Conservation (phyloP, 257 asterid species). For the Nicotiana otophora region DNA sequence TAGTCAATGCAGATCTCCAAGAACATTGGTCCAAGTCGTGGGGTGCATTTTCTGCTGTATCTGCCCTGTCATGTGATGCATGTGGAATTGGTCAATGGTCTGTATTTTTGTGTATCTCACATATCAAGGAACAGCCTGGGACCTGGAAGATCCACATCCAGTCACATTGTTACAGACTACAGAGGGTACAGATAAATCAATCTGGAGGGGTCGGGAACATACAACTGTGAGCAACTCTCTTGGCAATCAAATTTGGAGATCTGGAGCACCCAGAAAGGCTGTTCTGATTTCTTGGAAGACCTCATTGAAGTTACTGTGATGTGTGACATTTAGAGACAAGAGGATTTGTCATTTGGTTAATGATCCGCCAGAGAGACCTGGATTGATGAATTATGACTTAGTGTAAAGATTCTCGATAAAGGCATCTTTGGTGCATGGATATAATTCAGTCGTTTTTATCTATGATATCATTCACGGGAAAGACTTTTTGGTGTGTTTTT, state of each 20-base stretch:
- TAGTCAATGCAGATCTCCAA: background rate
- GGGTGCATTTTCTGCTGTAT: background rate
- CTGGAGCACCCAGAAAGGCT: background rate
- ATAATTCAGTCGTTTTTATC: no score
- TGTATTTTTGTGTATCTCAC: background rate
- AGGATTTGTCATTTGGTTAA: background rate
- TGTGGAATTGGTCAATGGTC: background rate
- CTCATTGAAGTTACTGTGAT: background rate
- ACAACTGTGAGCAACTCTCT: background rate
- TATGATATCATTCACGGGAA: no score
- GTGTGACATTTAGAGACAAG: background rate
- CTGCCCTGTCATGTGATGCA: background rate
- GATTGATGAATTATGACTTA: background rate
- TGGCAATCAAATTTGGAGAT: background rate
- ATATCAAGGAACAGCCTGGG: background rate
- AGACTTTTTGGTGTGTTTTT: no score
- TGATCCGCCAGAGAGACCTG: background rate
- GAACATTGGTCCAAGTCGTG: background rate
- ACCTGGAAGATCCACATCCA: background rate
- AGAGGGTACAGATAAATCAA: background rate
- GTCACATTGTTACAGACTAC: background rate
- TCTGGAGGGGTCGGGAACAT: background rate
- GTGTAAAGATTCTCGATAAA: no score
- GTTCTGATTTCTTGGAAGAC: background rate
- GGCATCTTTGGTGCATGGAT: no score